Base-by-base conservation (phyloP, 192 early-diverging fungal species). In the Podila clonocystis region DNA sequence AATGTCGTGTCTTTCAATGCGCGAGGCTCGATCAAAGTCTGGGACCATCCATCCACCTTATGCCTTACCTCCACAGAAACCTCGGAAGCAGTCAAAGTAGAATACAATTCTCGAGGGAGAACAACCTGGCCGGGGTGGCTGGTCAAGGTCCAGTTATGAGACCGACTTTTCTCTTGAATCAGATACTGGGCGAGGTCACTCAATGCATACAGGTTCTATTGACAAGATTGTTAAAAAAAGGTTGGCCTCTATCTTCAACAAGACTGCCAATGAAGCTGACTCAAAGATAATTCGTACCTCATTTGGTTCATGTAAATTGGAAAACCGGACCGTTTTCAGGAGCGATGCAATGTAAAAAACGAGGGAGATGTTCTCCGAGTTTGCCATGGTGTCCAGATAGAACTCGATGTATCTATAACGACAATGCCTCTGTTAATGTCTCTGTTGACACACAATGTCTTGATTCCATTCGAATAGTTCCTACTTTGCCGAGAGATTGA, bases 131-230 rank as follows among this genome's bases (percentile, higher is more conserved):
- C 92, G 8, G 93, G 94, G 78, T 95, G 95, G 26, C 95, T 87
- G 31, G 87, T 88, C 6, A 99, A 72, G 1, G 91, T 87, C 96
- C 97, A 99, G 60, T 91, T 89, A 19, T 88, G 77, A 3, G 89
- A 70, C 58, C 91, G 88, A 67, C 93, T 91, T 70, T 89, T 91
- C 48, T 94, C 92, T 63, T 90, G 92, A 24, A 99, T 92, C 58
- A 96, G 63, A 48, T 91, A 85, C 76, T 95, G 93, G 26, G 92
- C 75, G 55, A 99, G 79, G 69, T 99, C 97, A 82, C 92, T 91
- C 41, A 97, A 62, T 15, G 93, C 85, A 83, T 97, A 97, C 4
- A 97, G 83, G 60, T 94, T 88, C 86, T 91, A 72, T 55, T 45
- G 15, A 45, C 52, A 24, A 36, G 34, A 11, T 36, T 50, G 3